Evolutionary conservation across 257 asterid species (phyloP), one percentile per base, ranked within the genome.

Genomic region (Solanum bulbocastanum): DNA sequence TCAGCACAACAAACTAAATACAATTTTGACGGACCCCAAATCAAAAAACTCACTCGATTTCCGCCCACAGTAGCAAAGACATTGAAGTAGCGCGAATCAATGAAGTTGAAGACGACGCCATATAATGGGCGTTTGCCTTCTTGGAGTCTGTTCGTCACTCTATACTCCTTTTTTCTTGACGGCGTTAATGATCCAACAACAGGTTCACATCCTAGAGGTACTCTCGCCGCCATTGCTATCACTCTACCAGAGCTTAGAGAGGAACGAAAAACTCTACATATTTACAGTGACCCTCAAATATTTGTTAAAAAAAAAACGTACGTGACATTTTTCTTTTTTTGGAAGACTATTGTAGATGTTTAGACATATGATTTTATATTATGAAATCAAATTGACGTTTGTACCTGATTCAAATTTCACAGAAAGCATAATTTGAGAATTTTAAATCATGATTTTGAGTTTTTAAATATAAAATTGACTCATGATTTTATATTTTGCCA

Each of bases 41-140:
- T 27, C 23, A 1, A 87, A 10, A 79, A 22, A 79, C 23, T 13
- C 90, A 94, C 99, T 44, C 98, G 96, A 92, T 96, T 94, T 71
- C 99, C 99, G 9, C 99, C 98, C 76, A 95, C 98, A 39, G 99
- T 97, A 88, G 99, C 99, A 90, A 97, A 95, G 91, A 95, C 98
- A 88, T 92, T 93, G 92, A 92, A 97, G 92, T 93, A 97, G 71
- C 93, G 93, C 85, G 97, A 93, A 89, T 96, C 98, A 27, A 97
- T 93, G 94, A 96, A 97, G 89, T 97, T 97, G 94, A 96, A 97
- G 87, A 93, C 96, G 89, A 97, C 95, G 89, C 98, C 98, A 92
- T 97, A 97, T 4, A 97, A 88, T 10, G 98, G 98, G n/a, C 98
- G 98, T 87, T 94, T 95, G 89, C 98, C 99, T 92, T 97, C 99